Evolutionary conservation across 441 rosid genomes (phyloP), one percentile per base, ranked within the genome.

Genomic region (Rhodomyrtus psidioides): DNA sequence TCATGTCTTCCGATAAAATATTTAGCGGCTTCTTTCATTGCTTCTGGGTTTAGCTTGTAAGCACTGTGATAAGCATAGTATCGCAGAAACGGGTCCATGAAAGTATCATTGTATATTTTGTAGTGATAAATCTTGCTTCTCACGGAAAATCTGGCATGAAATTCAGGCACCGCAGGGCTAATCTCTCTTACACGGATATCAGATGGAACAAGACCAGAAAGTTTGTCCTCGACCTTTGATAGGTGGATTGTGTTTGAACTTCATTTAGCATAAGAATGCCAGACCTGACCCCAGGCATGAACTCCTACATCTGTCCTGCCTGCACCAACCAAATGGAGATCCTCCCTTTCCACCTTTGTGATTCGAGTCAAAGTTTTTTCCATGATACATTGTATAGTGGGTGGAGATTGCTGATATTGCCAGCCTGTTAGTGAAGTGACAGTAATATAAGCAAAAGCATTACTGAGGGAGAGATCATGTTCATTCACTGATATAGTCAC

Each of bases 201-300:
- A 76, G 90, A 55, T 82, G 99, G 98, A 87, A 97, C 98, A 84
- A 95, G 90, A 83, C 98, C 98, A 60, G 84, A 88, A 70, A 90
- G 90, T 84, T 81, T 86, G 81, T 55, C 30, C 55, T 81, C 17
- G 5, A 83, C 86, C 51, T 49, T 86, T 44, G 82, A 59, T 27
- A 55, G 21, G 62, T 65, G 85, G n/a, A 82, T 53, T 15, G 75
- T 53, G 86, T 84, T 56, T 82, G 82, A 85, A 58, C 53, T 60
- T 85, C 82, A 55, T 49, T 85, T n/a, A 59, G 82, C 84, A 34
- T 39, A 85, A 89, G 83, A 83, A 85, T 88, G 58, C 70, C 88
- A 81, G 91, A 96, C 98, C 98, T 97, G 99, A 83, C 99, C 99
- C 96, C 94, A 92, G 84, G 99, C 99, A 88, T 97, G 99, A 88